Base-by-base conservation (phyloP, 2,329 filamentous ascomycete species). In the Botryotinia calthae region DNA sequence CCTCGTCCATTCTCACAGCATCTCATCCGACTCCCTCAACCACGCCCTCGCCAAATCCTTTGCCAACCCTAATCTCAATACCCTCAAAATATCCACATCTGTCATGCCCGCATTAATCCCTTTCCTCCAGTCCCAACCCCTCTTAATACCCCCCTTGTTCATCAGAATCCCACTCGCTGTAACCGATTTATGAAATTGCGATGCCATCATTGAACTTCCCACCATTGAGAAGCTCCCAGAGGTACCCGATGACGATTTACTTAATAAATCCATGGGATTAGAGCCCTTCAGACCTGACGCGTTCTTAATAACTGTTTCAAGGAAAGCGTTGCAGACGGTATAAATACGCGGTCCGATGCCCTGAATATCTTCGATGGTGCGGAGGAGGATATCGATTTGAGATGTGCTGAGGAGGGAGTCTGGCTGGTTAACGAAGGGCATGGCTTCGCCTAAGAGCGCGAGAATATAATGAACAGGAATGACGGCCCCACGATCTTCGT, bases 401-500 rank as follows among this genome's bases (percentile, higher is more conserved):
- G 89, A 86, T 9, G 92, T 86, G 0, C 87, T 89, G 67, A 97
- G 85, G n/a, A 90, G 82, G 3, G 84, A 84, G 28, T 84, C 85
- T 37, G 89, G 85, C 80, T 88, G 85, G 78, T 90, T 89, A 74
- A 97, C 84, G 74, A 97, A 93, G 1, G 93, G 88, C 5, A 95
- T 88, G 0, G 91, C 90, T 83, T 98, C 95, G 69, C 94, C 95
- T 1, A 98, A 86, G 22, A 98, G 85, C 4, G 92, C 90, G 14
- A 98, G 85, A 34, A 98, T 83, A 70, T 95, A 95, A 78, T 98
- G 95, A 75, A 97, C 93, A 77, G 93, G 93, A 28, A 98, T 92
- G 10, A 97, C 93, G 0, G 93, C 90, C 79, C 95, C 92, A 20
- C 93, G 88, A 28, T 89, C 87, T 37, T 90, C 89, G 79, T 98